Evolutionary conservation across 768 basidiomycete species (phyloP), one percentile per base, ranked within the genome.

Genomic region (Leccinum subgranulosum): DNA sequence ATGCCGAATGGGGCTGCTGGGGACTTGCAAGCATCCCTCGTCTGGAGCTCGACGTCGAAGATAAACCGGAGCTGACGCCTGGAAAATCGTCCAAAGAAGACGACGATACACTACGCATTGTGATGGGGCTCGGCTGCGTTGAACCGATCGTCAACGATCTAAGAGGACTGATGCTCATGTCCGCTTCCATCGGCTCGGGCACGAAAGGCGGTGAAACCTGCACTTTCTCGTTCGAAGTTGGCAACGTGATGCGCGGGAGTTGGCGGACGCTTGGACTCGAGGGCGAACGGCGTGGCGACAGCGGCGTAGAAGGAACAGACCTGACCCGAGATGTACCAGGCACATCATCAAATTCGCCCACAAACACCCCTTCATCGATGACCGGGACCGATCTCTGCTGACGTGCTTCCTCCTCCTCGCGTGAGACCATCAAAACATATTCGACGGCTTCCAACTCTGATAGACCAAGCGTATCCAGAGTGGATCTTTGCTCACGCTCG

Each of bases 351-450:
- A 70, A 82, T 55, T 85, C 82, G 19, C 73, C 79, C 55, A 81
- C 81, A 58, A 85, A 86, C 3, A 84, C 77, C 3, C 81, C 85
- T 53, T 85, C 81, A 19, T 83, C 82, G 6, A 68, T n/a, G 4
- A 57, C 33, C 34, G n/a, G 23, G 4, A 57, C 33, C 34, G n/a
- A 21, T 41, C 39, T 25, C 55, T 58, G 52, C 57, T 56, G 57
- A 54, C 62, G 53, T 36, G 56, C 54, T 55, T 53, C 70, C 41
- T 82, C 84, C 67, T 92, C 89, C 48, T 94, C 92, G 9, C 88
- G 84, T 60, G 90, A 92, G 61, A 93, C 79, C 90, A 93, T 93
- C 48, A 94, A 69, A 0, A 85, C 79, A 62, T 94, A 94, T 64
- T 91, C 87, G 27, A 93, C 74, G 1, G 87, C 89, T 64, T 91